A percentile compares a stretch with the other conserved stretches of the same genome.
Evolutionary conservation across 805 yeast genomes (phyloP).

Genomic region (Candida oleophila): DNA sequence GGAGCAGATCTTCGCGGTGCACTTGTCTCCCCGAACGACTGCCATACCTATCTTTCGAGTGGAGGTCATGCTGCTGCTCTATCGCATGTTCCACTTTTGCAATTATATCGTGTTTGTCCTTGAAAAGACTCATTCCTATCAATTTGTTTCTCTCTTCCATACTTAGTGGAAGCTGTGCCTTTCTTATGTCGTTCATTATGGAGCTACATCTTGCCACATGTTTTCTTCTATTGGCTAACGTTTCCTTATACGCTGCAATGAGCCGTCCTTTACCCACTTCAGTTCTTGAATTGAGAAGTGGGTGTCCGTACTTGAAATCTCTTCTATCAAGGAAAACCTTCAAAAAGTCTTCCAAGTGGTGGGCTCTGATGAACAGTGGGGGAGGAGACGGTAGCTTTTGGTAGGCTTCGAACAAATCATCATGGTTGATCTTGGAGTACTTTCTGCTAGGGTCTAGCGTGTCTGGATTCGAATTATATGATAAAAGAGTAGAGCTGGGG

Average conservation of each 20-base stretch:
- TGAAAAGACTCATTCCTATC: constrained; percentile 29
- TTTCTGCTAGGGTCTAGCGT: neutral
- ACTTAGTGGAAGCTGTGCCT: constrained; percentile 25
- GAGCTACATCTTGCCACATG: constrained; percentile 20
- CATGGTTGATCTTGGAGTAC: constrained; percentile 21
- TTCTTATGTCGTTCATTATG: constrained; percentile 27
- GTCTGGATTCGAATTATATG: neutral
- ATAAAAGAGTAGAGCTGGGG: neutral
- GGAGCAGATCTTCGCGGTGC: neutral
- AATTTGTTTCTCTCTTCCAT: constrained; percentile 27
- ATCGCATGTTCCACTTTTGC: constrained; percentile 9
- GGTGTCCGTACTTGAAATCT: constrained; percentile 26
- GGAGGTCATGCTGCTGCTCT: neutral
- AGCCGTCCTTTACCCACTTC: constrained; percentile 6
- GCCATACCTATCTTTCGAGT: neutral
- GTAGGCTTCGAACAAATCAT: constrained; percentile 23
- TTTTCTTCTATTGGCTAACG: constrained; percentile 17
- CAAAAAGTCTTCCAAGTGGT: constrained; percentile 29
- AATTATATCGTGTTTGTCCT: constrained; percentile 25
- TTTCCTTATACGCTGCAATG: constrained; percentile 15
- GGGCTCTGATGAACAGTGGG: constrained; percentile 21
- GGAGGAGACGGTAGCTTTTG: constrained; percentile 25
- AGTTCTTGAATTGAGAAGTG: constrained; percentile 10
- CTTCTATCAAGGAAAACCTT: constrained; percentile 19
- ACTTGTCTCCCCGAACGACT: neutral